Conservation (phyloP, 108 stramenopile species). For the Cyclotella sp. region DNA sequence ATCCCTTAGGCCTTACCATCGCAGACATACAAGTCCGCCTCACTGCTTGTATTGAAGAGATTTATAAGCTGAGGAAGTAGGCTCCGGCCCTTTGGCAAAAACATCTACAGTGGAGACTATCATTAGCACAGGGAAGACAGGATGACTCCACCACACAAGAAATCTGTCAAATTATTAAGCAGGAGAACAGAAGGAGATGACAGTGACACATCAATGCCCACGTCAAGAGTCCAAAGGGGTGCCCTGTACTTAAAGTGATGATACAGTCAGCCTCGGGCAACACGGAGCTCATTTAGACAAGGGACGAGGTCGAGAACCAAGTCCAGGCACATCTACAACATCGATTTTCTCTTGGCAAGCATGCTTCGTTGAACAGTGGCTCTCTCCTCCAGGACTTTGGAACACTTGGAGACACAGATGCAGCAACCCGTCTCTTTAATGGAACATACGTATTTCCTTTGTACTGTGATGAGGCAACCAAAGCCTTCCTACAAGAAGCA, state of each 20-base stretch:
- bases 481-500: not conserved
- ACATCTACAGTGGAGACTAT: not conserved
- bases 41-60: not conserved
- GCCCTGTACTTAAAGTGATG: too few relatives aligned
- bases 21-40: not conserved
- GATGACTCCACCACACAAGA: not conserved
- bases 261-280: too few relatives aligned
- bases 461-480: not conserved
- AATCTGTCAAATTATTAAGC: not conserved
- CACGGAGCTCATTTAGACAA: too few relatives aligned
- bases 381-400: constrained; percentile 18
- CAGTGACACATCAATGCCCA: not conserved
- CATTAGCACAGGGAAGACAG: not conserved
- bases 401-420: not conserved
- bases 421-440: not conserved
- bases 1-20: not conserved
- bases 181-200: not conserved
- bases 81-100: not conserved
- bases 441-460: not conserved
- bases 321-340: too few relatives aligned
- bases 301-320: too few relatives aligned
- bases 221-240: too few relatives aligned
- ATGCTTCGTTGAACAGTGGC: constrained; percentile 12
- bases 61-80: not conserved
- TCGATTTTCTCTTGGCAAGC: too few relatives aligned